Base-by-base conservation (phyloP, 371 early-diverging fungal genomes). In the Lichtheimia ramosa region DNA sequence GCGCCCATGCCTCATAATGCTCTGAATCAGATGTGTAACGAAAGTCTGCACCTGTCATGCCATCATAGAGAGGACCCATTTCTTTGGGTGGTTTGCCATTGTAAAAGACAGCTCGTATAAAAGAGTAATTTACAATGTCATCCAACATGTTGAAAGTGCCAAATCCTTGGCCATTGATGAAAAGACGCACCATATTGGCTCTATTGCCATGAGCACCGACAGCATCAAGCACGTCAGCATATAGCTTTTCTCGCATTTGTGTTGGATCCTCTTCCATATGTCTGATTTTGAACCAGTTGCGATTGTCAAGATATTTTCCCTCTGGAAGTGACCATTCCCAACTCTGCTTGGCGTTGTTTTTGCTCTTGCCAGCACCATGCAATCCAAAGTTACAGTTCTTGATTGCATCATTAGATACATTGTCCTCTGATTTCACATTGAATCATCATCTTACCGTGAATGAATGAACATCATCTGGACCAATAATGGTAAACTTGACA, bases 181-280 rank as follows among this genome's bases (percentile, higher is more conserved):
- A 83, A 39, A 83, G 52, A 43, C 83, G 70, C 61, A 78, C 62
- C 76, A 78, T 76, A 62, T 70, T 81, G 56, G 83, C 83, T 53
- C 74, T 74, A 54, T 80, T 80, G 54, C 60, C 75, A 65, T 71
- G 70, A 20, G 74, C 69, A 50, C 82, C 82, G 59, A 83, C 54
- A 42, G 83, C 82, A 52, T 72, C 73, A 14, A 73, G 51, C 46
- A 78, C 61, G 63, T 83, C 83, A 53, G 82, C 69, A 34, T 80
- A 83, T 15, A 81, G 67, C 68, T 82, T 80, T 54, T 83, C 83
- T 62, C 83, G 83, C 34, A 83, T 75, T 62, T 83, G 83, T 25
- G 83, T 83, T 42, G 83, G 83, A 43, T 83, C 83, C 66, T 78
- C 79, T 60, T 83, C 81, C 74, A 76, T 76, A 53, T 83, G 82